Evolutionary conservation across 1,284 basidiomycete genomes (phyloP).

Genomic region (Rhizoctonia solani): DNA sequence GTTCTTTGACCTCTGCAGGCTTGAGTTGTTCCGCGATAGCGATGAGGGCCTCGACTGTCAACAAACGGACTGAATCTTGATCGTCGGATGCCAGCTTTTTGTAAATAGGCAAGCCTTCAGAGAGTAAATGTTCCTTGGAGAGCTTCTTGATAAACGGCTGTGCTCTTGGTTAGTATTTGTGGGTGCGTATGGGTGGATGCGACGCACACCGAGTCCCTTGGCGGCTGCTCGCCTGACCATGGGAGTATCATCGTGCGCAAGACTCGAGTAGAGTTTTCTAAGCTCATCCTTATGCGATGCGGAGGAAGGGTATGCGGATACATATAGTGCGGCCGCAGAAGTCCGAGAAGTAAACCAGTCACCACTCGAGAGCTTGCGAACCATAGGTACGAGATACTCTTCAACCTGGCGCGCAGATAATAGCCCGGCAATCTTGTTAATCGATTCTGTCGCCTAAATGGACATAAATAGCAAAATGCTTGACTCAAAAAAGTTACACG

Average conservation of each 20-base stretch:
- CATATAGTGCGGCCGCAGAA: slow-evolving; percentile 92
- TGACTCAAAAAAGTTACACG: neutral
- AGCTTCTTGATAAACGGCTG: slow-evolving; percentile 80
- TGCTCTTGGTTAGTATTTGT: slow-evolving; percentile 7
- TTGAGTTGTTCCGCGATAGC: slow-evolving; percentile 85
- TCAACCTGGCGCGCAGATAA: slow-evolving; percentile 85
- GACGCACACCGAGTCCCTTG: slow-evolving; percentile 89
- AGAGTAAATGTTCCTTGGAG: slow-evolving; percentile 77
- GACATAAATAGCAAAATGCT: neutral
- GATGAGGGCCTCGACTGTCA: slow-evolving; percentile 97
- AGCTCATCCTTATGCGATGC: slow-evolving; percentile 83
- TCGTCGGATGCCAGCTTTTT: slow-evolving; percentile 94
- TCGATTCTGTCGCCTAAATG: slow-evolving; percentile 88
- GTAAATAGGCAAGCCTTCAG: slow-evolving; percentile 92
- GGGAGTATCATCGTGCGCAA: slow-evolving; percentile 95
- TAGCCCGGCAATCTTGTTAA: slow-evolving; percentile 85
- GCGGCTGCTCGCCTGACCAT: slow-evolving; percentile 98
- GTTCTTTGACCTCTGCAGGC: slow-evolving; percentile 87
- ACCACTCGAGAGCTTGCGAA: slow-evolving; percentile 87
- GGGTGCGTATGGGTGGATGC: neutral
- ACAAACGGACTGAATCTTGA: slow-evolving; percentile 95
- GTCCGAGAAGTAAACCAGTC: slow-evolving; percentile 99
- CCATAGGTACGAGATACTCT: slow-evolving; percentile 88
- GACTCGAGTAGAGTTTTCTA: slow-evolving; percentile 79
- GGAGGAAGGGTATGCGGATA: slow-evolving; percentile 86